These are phyloP conservation scores for Tricholomella constricta DNA, from an alignment of 768 basidiomycete genomes.

Conservation along the genomic window DNA sequence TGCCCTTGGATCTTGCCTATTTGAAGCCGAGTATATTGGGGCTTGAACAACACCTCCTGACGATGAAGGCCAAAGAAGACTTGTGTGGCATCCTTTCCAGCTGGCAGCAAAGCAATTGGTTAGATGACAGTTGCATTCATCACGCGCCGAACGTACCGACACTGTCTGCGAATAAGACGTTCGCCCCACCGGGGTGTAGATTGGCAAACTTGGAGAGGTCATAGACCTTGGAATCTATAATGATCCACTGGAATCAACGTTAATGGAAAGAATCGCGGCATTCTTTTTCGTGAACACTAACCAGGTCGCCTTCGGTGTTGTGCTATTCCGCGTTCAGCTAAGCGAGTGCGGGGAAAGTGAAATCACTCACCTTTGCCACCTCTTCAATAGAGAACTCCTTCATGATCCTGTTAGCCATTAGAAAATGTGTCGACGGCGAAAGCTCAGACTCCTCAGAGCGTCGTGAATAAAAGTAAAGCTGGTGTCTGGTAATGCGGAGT, in stretches of 20 bases:
- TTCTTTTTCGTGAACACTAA: conserved; percentile 32
- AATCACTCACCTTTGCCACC: conserved; percentile 59
- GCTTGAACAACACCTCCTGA: conserved; percentile 73
- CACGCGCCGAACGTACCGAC: conserved; percentile 52
- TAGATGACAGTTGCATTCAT: not conserved
- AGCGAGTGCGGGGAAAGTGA: not conserved
- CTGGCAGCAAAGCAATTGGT: conserved; percentile 28
- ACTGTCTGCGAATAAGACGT: conserved; percentile 64
- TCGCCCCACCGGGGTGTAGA: conserved; percentile 83
- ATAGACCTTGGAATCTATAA: conserved; percentile 81
- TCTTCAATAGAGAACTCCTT: conserved; percentile 58
- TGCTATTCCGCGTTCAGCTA: conserved; percentile 52
- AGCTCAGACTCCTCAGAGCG: no score
- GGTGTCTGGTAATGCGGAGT: not conserved
- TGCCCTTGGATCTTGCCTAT: conserved; percentile 65
- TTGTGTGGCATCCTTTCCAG: conserved; percentile 78
- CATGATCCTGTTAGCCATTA: conserved; percentile 14
- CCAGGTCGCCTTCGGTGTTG: conserved; percentile 83
- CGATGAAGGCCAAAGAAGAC: conserved; percentile 87
- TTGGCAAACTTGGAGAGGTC: conserved; percentile 79
- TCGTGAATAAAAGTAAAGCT: no score
- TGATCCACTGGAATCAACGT: conserved; percentile 61
- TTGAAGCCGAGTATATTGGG: conserved; percentile 71
- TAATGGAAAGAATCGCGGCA: not conserved
- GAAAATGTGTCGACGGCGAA: no score